Percentiles rank a stretch among this genome's conserved stretches.
Evolutionary conservation across 768 basidiomycete genomes (phyloP).

Genomic region (Lanmaoa pseudosensibilis): DNA sequence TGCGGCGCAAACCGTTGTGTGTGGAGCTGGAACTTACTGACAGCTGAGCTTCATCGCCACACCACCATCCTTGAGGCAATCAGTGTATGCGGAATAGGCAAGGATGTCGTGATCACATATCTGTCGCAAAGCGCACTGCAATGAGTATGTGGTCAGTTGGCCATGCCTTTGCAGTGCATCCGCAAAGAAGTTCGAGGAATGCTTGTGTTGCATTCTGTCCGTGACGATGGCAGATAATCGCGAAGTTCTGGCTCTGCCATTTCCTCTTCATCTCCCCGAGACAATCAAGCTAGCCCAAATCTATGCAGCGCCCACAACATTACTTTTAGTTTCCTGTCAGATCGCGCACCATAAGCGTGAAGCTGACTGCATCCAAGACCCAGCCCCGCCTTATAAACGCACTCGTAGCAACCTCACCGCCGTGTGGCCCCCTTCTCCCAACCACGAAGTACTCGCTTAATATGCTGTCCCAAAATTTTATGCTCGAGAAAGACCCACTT

Average conservation of each 20-base stretch:
- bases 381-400: conserved; percentile 16
- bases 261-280: neutral
- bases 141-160: neutral
- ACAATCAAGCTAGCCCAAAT: too few species aligned
- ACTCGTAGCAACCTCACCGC: neutral
- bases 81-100: too few species aligned
- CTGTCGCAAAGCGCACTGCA: neutral
- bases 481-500: conserved; percentile 70
- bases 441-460: conserved; percentile 14
- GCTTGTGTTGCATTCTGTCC: neutral
- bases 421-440: neutral
- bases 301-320: neutral
- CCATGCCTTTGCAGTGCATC: neutral
- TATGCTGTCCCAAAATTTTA: conserved; percentile 69
- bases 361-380: neutral
- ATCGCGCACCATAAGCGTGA: neutral
- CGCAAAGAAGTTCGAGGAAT: neutral
- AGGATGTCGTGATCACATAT: neutral
- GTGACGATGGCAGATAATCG: neutral
- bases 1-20: neutral
- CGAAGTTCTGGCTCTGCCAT: neutral
- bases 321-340: neutral
- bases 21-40: neutral
- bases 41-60: too few species aligned
- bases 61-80: too few species aligned